phyloP scores from a whole-genome alignment of 2,329 filamentous ascomycete species.

The Penicillium corylophilum region DNA sequence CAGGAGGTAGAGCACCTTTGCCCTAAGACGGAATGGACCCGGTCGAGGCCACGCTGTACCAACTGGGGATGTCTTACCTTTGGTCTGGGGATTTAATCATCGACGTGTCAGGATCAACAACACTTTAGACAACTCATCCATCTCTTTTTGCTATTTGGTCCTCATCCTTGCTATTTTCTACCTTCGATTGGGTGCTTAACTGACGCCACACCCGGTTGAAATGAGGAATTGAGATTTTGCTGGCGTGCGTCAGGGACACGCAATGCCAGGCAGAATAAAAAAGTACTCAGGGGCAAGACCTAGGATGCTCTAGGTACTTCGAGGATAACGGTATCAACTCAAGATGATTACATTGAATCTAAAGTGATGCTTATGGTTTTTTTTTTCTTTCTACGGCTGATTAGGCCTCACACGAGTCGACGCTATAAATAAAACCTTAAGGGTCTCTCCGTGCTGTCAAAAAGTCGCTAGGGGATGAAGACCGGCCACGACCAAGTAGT shows the following conservation, averaged over 20 bases:
- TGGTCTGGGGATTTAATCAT: not conserved
- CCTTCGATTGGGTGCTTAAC: not conserved
- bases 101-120: not conserved
- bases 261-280: not conserved
- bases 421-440: slow-evolving; percentile 5
- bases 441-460: slow-evolving; percentile 1
- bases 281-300: not conserved
- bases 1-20: not conserved
- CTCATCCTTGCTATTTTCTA: not conserved
- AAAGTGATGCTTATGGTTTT: not conserved
- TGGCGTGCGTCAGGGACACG: not conserved
- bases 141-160: not conserved
- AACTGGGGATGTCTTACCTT: not conserved
- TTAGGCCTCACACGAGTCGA: not conserved
- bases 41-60: not conserved
- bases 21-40: not conserved
- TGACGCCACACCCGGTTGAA: slow-evolving; percentile 1
- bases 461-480: not conserved
- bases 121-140: not conserved
- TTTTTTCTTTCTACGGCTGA: not conserved
- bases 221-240: not conserved
- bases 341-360: not conserved
- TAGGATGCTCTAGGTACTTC: not conserved
- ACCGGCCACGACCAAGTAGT: not conserved
- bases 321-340: not conserved